Evolutionary conservation across 2,329 filamentous ascomycete species (phyloP), one percentile per base, ranked within the genome.

Genomic region (Clarireedia homoeocarpa): DNA sequence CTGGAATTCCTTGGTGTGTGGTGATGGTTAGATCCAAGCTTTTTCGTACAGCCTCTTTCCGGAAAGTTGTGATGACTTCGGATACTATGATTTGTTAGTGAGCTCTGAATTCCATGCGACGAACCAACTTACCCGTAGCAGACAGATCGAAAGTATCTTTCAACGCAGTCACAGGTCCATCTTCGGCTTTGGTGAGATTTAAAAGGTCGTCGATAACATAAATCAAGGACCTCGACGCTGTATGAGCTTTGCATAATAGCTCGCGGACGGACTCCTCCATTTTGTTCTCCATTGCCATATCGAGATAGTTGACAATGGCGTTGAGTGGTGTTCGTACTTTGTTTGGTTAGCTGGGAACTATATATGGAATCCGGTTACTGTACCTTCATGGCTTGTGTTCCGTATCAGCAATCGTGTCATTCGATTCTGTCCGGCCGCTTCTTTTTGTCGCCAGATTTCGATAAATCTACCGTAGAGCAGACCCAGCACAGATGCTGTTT

Each of bases 151-250:
- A 91, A 0, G 84, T 72, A 65, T 96, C 91, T 57, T 91, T 85
- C 63, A 90, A 92, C 66, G 92, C 80, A 3, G 95, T 73, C 0
- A 84, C 79, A 46, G 86, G 85, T 0, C 91, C 90, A 68, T 91
- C 86, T 69, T 96, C 91, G 0, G 88, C 87, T 66, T 95, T 94
- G 1, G 91, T 95, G 26, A 96, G 74, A 67, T 96, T 91, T 0
- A 96, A 76, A 1, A 96, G 76, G 67, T 96, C 91, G 61, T 96
- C 96, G 72, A 96, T 95, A 7, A 95, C 90, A 67, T 95, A 95
- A 3, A 96, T 92, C 26, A 96, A 74, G 0, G 90, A 95, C 66
- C 95, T 95, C 0, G 91, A 96, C 5, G 91, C 91, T 0, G 90
- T 95, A 67, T 96, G 89, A 0, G 91, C 95, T 62, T 84, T 86